phyloP scores from a whole-genome alignment of 2,329 filamentous ascomycete genomes.

The Thielaviopsis punctulata region DNA sequence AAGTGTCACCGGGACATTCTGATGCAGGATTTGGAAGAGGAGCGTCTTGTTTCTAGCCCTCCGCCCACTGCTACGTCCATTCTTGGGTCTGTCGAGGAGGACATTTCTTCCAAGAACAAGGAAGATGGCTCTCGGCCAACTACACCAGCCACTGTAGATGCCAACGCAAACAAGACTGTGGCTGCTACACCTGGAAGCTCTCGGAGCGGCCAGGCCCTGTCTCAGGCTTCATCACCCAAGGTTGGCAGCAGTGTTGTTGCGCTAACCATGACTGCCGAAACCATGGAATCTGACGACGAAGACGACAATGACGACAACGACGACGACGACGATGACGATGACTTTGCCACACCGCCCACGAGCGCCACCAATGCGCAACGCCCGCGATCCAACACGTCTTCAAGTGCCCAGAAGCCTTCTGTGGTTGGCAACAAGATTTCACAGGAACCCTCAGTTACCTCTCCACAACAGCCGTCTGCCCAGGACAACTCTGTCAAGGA shows the following conservation, averaged over 20 bases:
- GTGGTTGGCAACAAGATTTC: slow-evolving; percentile 19
- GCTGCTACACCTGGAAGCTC: background rate
- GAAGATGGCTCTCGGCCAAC: slow-evolving; percentile 5
- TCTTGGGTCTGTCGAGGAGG: slow-evolving; percentile 7
- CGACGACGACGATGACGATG: slow-evolving; percentile 7
- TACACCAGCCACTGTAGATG: background rate
- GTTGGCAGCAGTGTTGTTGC: background rate
- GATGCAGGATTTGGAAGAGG: slow-evolving; percentile 69
- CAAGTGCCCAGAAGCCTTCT: slow-evolving; percentile 3
- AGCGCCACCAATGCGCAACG: slow-evolving; percentile 17
- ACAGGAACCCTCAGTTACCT: slow-evolving; percentile 1
- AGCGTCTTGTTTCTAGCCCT: slow-evolving; percentile 21
- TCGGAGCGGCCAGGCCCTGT: background rate
- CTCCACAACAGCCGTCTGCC: slow-evolving; percentile 16
- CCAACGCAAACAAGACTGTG: background rate
- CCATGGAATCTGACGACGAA: background rate
- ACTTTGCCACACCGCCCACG: slow-evolving; percentile 25
- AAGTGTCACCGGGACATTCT: slow-evolving; percentile 85
- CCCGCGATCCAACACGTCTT: background rate
- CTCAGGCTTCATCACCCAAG: slow-evolving; percentile 1
- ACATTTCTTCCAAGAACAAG: background rate
- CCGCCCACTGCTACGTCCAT: background rate
- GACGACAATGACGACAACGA: too few species aligned
- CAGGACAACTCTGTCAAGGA: slow-evolving; percentile 21
- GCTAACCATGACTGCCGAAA: background rate